phyloP scores from a whole-genome alignment of 2,329 filamentous ascomycete genomes.

The Paecilomyces formosus region DNA sequence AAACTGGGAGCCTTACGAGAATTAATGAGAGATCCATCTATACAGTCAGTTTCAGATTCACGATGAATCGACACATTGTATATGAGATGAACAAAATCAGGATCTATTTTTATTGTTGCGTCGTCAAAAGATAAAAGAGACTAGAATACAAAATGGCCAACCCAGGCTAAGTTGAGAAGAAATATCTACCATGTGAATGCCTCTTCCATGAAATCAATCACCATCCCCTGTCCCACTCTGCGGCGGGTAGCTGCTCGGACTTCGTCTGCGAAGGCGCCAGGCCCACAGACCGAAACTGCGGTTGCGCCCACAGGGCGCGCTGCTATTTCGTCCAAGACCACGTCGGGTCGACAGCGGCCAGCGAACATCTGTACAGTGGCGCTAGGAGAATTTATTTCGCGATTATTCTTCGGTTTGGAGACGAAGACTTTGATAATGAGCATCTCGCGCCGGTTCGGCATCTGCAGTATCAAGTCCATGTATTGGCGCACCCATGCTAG shows the following conservation, averaged over 20 bases:
- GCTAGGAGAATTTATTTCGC: slow-evolving; percentile 50
- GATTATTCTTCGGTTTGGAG: slow-evolving; percentile 49
- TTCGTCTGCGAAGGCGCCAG: slow-evolving; percentile 56
- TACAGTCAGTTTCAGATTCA: too few relatives aligned
- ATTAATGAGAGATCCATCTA: too few relatives aligned
- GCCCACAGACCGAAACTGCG: slow-evolving; percentile 56
- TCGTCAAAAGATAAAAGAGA: background rate
- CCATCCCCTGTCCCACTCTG: slow-evolving; percentile 44
- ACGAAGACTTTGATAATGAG: slow-evolving; percentile 57
- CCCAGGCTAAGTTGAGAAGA: background rate
- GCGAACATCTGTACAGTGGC: slow-evolving; percentile 55
- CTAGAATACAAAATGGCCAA: background rate
- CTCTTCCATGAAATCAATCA: slow-evolving; percentile 58
- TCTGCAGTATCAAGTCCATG: slow-evolving; percentile 58
- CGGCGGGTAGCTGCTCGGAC: slow-evolving; percentile 49
- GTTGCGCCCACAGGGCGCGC: slow-evolving; percentile 50
- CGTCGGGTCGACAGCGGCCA: slow-evolving; percentile 49
- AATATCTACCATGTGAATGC: slow-evolving; percentile 53
- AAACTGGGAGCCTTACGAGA: too few relatives aligned
- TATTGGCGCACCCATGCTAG: slow-evolving; percentile 58
- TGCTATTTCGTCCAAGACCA: slow-evolving; percentile 52
- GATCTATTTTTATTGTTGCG: background rate
- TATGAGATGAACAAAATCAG: background rate
- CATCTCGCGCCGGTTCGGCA: slow-evolving; percentile 52
- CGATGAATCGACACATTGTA: too few relatives aligned